Evolutionary conservation across 345 rosid species (phyloP).

Genomic region (Hibiscus syriacus): DNA sequence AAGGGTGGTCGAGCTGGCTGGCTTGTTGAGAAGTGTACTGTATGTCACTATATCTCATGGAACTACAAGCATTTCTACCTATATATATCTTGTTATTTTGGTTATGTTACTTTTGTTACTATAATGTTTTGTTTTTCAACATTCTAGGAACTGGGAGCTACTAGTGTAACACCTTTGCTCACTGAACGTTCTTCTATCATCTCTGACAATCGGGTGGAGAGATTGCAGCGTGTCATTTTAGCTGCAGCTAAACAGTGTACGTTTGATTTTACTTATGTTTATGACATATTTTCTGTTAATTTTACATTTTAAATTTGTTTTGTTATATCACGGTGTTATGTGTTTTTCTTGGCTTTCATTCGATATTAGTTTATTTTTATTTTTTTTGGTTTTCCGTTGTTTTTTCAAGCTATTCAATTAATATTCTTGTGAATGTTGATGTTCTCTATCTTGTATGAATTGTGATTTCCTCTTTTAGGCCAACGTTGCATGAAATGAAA

Average conservation of each 20-base stretch:
- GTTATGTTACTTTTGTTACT: background rate
- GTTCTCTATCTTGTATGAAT: background rate
- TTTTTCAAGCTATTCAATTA: background rate
- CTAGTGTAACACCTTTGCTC: slow-evolving; percentile 75
- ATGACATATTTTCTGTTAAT: background rate
- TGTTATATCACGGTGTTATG: background rate
- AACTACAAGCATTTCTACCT: background rate
- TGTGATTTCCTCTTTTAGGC: slow-evolving; percentile 27
- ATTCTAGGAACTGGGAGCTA: slow-evolving; percentile 75
- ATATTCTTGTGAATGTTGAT: background rate
- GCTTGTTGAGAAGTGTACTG: slow-evolving; percentile 94
- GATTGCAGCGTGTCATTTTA: slow-evolving; percentile 56
- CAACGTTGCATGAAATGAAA: slow-evolving; percentile 82
- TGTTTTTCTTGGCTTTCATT: background rate
- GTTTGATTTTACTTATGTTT: background rate
- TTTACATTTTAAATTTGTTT: background rate
- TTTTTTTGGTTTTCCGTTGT: background rate
- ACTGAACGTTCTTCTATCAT: slow-evolving; percentile 64
- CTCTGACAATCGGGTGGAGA: slow-evolving; percentile 50
- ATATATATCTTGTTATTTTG: background rate
- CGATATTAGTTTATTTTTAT: background rate
- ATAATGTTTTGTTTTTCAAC: slow-evolving; percentile 4
- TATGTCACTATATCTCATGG: slow-evolving; percentile 39
- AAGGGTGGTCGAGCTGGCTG: slow-evolving; percentile 97
- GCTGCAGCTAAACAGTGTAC: slow-evolving; percentile 88